Evolutionary conservation across 495 filamentous ascomycete species (phyloP).

Genomic region (Podospora pseudoanserina): DNA sequence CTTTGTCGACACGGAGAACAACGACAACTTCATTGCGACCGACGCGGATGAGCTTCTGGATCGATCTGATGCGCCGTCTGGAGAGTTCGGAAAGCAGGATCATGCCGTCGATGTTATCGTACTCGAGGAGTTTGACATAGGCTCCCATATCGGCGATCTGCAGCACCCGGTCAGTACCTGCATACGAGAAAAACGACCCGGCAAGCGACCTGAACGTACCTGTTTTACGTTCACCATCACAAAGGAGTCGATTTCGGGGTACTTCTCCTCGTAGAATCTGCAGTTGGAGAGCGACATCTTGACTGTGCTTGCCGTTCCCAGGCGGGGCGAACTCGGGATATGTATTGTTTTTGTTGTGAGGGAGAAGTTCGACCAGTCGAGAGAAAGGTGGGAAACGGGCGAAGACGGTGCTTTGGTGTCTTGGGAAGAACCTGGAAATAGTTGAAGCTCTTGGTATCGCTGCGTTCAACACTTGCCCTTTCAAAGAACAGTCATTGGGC

Average conservation of each 20-base stretch:
- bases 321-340: constrained; percentile 22
- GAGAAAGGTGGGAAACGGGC: not conserved
- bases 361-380: not conserved
- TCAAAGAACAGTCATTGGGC: constrained; percentile 26
- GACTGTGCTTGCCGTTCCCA: constrained; percentile 31
- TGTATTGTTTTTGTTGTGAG: constrained; percentile 6
- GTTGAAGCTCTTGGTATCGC: not conserved
- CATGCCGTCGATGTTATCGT: constrained; percentile 99
- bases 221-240: constrained; percentile 99
- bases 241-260: constrained; percentile 97
- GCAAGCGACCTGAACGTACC: constrained; percentile 47
- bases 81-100: constrained; percentile 96
- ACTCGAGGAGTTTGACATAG: constrained; percentile 98
- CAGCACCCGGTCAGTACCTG: constrained; percentile 16
- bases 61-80: constrained; percentile 92
- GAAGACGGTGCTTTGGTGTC: not conserved
- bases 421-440: not conserved
- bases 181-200: not conserved
- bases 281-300: constrained; percentile 97
- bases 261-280: constrained; percentile 90
- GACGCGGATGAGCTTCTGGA: constrained; percentile 97
- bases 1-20: constrained; percentile 95
- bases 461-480: not conserved
- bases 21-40: constrained; percentile 98
- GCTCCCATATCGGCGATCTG: constrained; percentile 99